Conservation (phyloP, 2,329 filamentous ascomycete genomes). For the Onygenales sp. region DNA sequence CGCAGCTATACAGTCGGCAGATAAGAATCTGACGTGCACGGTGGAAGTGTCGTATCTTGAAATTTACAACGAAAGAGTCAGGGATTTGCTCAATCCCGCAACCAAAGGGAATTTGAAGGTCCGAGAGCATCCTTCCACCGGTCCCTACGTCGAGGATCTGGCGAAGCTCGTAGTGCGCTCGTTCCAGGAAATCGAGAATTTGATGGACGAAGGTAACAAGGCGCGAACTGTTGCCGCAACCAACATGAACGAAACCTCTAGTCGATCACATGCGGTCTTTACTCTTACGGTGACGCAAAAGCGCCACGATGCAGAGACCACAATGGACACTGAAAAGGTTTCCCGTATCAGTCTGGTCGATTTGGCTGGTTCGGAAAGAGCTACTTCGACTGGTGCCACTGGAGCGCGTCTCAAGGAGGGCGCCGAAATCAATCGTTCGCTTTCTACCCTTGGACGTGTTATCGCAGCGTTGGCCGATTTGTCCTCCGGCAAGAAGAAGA, state of each 20-base stretch:
- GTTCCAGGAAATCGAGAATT: conserved; percentile 88
- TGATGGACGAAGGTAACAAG: conserved; percentile 99
- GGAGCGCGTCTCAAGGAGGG: conserved; percentile 93
- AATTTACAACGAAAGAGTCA: conserved; percentile 97
- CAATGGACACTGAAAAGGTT: conserved; percentile 95
- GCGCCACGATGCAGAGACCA: conserved; percentile 79
- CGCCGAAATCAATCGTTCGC: conserved; percentile 93
- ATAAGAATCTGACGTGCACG: conserved; percentile 74
- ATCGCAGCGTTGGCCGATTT: conserved; percentile 92
- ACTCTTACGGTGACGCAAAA: conserved; percentile 94
- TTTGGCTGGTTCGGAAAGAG: conserved; percentile 93
- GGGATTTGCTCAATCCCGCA: conserved; percentile 86
- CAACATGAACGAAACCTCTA: conserved; percentile 99
- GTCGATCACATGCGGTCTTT: conserved; percentile 96
- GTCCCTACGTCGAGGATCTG: conserved; percentile 95
- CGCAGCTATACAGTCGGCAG: conserved; percentile 52
- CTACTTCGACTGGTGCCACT: conserved; percentile 92
- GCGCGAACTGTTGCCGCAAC: conserved; percentile 94
- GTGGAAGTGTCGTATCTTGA: conserved; percentile 98
- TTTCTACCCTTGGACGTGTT: conserved; percentile 92
- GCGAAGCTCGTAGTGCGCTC: conserved; percentile 89
- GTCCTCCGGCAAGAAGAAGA: conserved; percentile 70
- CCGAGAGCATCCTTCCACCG: conserved; percentile 92
- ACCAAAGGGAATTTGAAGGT: conserved; percentile 97
- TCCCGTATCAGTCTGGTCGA: conserved; percentile 97